Base-by-base conservation (phyloP, 768 basidiomycete species). In the Boletus tylopilopsis region DNA sequence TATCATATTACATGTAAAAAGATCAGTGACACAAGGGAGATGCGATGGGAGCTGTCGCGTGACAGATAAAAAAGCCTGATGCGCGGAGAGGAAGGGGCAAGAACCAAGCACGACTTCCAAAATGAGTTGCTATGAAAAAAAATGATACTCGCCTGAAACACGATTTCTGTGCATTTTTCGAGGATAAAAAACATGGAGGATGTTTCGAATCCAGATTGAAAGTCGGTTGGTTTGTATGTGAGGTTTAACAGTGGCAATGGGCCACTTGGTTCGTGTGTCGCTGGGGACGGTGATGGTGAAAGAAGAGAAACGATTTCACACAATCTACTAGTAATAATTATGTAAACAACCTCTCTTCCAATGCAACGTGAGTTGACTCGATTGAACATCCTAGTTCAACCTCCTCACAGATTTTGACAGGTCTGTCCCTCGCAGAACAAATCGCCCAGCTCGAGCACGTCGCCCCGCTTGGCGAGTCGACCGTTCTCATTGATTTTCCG, bases 391-490 rank as follows among this genome's bases (percentile, higher is more conserved):
- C 24, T 25, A 16, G 34, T 22, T 21, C 36, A 12, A 16, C 24
- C 53, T 42, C 48, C 38, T 51, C 40, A 50, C n/a, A 25, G 37
- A 11, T 1, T 1, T 39, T 36, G 22, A 12, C 52, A 76, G 76
- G 77, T 24, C 65, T 85, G 30, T 82, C 86, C 4, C 76, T 90
- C 22, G 83, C 81, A 4, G 80, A 94, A 63, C 92, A 95, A 62
- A 81, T 96, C 35, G 86, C 85, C 32, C 78, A 86, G 61, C 80
- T 97, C 22, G 79, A 89, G 40, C 80, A 88, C 44, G 70, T 83
- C 19, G 77, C 82, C 11, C 87, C 87, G 42, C 68, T 73, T 32
- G 88, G 91, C 86, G 61, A 52, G 77, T 69, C 19, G n/a, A 25
- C 36, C 12, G 12, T 6, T 42, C 22, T 33, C 48, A 25, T 45